phyloP scores from a whole-genome alignment of 441 rosid species.

The Brassica balearica region DNA sequence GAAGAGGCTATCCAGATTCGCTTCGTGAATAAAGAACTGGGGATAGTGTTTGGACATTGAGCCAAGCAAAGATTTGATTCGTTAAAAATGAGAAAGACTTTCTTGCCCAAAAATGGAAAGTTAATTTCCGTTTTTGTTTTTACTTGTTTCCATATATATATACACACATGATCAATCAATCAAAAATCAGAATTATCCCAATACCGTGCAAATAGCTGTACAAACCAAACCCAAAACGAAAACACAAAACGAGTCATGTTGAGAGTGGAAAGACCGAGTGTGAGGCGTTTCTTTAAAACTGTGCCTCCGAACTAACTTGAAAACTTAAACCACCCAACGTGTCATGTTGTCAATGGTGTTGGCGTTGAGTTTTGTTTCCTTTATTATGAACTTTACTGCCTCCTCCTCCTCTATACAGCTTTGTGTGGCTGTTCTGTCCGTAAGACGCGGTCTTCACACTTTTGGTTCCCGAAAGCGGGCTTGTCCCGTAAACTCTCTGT shows the following conservation, averaged over 20 bases:
- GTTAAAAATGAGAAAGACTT: neutral
- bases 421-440: constrained; percentile 37
- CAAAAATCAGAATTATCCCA: neutral
- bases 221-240: constrained; percentile 12
- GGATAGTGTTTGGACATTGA: no score
- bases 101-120: neutral
- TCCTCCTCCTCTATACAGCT: constrained; percentile 39
- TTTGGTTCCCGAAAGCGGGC: constrained; percentile 38
- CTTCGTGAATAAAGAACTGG: no score
- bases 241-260: constrained; percentile 1
- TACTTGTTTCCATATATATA: neutral
- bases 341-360: constrained; percentile 34
- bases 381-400: constrained; percentile 26
- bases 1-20: no score
- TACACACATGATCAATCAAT: constrained; percentile 37
- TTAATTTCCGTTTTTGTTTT: neutral
- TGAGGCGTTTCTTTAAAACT: constrained; percentile 34
- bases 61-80: no score
- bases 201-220: constrained; percentile 34
- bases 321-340: neutral
- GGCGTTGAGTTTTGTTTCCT: constrained; percentile 38
- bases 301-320: constrained; percentile 32
- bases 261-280: neutral
- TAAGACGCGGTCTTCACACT: constrained; percentile 29
- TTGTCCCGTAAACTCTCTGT: constrained; percentile 36